phyloP scores from a whole-genome alignment of 257 asterid species.

The Solanum corneliomulleri region DNA sequence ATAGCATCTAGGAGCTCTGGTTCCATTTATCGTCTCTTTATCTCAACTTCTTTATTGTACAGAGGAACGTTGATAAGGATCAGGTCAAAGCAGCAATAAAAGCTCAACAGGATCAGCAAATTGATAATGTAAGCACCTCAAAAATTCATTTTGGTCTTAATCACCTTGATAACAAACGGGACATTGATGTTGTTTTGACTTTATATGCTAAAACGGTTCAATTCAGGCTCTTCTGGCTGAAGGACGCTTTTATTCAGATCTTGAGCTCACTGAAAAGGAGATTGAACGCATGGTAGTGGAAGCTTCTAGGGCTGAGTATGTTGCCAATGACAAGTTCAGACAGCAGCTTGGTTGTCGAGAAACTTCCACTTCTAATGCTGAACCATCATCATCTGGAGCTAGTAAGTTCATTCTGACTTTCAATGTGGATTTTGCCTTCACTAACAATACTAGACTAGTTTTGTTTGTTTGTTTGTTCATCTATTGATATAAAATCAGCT shows the following conservation, averaged over 20 bases:
- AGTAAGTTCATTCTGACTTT: slow-evolving; percentile 37
- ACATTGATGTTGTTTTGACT: not conserved
- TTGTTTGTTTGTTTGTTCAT: not conserved
- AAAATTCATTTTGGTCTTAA: not conserved
- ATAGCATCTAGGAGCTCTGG: not conserved
- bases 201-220: not conserved
- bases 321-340: slow-evolving; percentile 53
- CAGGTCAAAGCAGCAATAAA: slow-evolving; percentile 94
- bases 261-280: slow-evolving; percentile 95
- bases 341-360: slow-evolving; percentile 54
- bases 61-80: slow-evolving; percentile 67
- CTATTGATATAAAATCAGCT: not conserved
- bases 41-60: slow-evolving; percentile 8
- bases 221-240: slow-evolving; percentile 91
- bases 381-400: slow-evolving; percentile 97
- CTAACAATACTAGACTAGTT: not conserved
- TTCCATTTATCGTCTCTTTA: not conserved
- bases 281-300: slow-evolving; percentile 97
- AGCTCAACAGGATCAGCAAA: slow-evolving; percentile 99
- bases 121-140: slow-evolving; percentile 50
- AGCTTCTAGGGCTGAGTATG: slow-evolving; percentile 91
- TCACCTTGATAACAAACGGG: not conserved
- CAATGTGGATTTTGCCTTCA: not conserved
- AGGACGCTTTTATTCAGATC: slow-evolving; percentile 95
- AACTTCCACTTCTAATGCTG: slow-evolving; percentile 82